phyloP scores from a whole-genome alignment of 2,329 filamentous ascomycete species.

The Cercospora zeae-maydis region DNA sequence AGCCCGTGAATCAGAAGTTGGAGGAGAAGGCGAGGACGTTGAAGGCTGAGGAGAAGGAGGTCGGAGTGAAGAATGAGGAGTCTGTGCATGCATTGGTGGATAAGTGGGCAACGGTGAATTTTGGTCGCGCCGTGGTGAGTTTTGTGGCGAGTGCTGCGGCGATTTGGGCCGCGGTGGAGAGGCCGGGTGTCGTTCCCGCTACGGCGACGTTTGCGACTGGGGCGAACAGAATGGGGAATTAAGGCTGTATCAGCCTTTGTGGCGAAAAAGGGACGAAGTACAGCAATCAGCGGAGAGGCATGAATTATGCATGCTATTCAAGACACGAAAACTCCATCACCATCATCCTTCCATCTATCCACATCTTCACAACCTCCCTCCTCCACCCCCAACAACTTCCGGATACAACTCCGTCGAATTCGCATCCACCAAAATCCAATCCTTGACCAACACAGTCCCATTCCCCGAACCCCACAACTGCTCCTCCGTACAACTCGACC shows the following conservation, averaged over 20 bases:
- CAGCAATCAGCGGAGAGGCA: too few species aligned
- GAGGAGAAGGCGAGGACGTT: constrained; percentile 43
- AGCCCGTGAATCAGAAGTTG: constrained; percentile 50
- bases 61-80: constrained; percentile 42
- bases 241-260: background rate
- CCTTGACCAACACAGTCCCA: constrained; percentile 16
- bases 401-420: constrained; percentile 19
- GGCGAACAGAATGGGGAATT: constrained; percentile 24
- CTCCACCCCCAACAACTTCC: constrained; percentile 12
- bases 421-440: constrained; percentile 20
- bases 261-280: too few species aligned
- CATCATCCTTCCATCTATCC: too few species aligned
- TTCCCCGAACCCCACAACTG: constrained; percentile 16
- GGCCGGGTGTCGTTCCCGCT: constrained; percentile 29
- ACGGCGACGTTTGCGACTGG: constrained; percentile 25
- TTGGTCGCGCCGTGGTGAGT: constrained; percentile 41
- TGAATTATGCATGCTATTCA: too few species aligned
- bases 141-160: constrained; percentile 25
- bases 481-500: constrained; percentile 17
- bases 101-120: constrained; percentile 54
- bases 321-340: too few species aligned
- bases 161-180: constrained; percentile 32
- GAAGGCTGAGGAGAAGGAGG: constrained; percentile 39
- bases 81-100: constrained; percentile 53
- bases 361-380: too few species aligned